These are phyloP conservation scores for Metarhizium robertsii DNA, from an alignment of 2,329 filamentous ascomycete species.

Conservation along the genomic window DNA sequence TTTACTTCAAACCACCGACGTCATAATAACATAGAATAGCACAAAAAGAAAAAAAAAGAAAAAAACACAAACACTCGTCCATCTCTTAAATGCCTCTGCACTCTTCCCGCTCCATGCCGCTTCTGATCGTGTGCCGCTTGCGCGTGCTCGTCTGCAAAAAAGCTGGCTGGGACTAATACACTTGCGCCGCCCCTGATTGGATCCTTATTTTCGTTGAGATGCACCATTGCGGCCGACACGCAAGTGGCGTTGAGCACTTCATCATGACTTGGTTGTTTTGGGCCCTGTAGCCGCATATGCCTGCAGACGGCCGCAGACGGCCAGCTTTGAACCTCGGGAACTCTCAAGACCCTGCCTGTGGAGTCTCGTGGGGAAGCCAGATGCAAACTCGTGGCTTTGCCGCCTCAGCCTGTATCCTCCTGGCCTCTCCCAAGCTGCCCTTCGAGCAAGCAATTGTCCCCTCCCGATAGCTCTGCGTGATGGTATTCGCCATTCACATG, in stretches of 20 bases:
- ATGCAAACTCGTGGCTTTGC: background rate
- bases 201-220: background rate
- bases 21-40: too few relatives aligned
- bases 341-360: too few relatives aligned
- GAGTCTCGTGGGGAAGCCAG: background rate
- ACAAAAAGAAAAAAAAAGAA: too few relatives aligned
- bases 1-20: too few relatives aligned
- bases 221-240: background rate
- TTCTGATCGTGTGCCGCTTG: background rate
- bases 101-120: background rate
- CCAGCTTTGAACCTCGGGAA: too few relatives aligned
- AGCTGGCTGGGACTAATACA: background rate
- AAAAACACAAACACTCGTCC: background rate
- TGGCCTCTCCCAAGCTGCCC: background rate
- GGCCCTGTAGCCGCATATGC: too few relatives aligned
- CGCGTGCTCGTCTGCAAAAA: conserved; percentile 1
- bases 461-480: too few relatives aligned
- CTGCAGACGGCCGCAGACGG: too few relatives aligned
- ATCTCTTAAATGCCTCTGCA: background rate
- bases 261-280: background rate
- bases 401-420: too few relatives aligned
- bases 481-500: too few relatives aligned
- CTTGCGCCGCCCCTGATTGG: background rate
- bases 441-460: too few relatives aligned
- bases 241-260: background rate